Evolutionary conservation across 2,329 filamentous ascomycete genomes (phyloP), one percentile per base, ranked within the genome.

Genomic region (Rhytidhysteron rufulum): DNA sequence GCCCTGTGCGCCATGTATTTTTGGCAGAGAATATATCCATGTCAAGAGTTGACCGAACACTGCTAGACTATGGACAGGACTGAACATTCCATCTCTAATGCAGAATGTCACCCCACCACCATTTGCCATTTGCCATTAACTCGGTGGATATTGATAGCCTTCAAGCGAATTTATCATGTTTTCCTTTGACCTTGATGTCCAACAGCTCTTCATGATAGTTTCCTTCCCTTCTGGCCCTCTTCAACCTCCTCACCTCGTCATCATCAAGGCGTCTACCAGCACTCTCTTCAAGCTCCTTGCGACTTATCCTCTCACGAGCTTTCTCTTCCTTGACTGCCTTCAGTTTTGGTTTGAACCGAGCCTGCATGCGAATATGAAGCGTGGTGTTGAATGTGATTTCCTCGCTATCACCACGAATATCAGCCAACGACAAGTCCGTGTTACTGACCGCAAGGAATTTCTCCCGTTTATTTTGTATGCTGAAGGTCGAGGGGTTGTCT

Each of bases 301-400:
- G 77, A 57, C 83, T 91, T 42, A 98, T 87, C 71, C 91, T 95
- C 54, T 91, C 83, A 51, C 78, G 77, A 0, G 86, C 85, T 70
- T 86, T 93, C 49, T 88, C 86, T 60, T 90, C 88, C 68, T 90
- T 94, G 1, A 76, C 79, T 8, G 84, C 84, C 66, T 85, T 86
- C 33, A 93, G 66, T 47, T 79, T 78, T 7, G 91, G 90, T 73
- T 96, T 96, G 72, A 95, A 97, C 37, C 87, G 77, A 17, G 91
- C 88, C 70, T 97, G 91, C 90, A 97, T 96, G 39, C 90, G 85
- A 54, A 97, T 79, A 36, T 88, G 78, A 44, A 95, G 63, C 5
- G 82, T 85, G 8, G 87, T 88, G 53, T 78, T 78, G 57, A 86
- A 86, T 4, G 73, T 77, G 37, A 82, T 79, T 7, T 71, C 68